A percentile compares a stretch with the other conserved stretches of the same genome.
Conservation (phyloP, 2,329 filamentous ascomycete genomes). For the Chaetomiaceae sp. region DNA sequence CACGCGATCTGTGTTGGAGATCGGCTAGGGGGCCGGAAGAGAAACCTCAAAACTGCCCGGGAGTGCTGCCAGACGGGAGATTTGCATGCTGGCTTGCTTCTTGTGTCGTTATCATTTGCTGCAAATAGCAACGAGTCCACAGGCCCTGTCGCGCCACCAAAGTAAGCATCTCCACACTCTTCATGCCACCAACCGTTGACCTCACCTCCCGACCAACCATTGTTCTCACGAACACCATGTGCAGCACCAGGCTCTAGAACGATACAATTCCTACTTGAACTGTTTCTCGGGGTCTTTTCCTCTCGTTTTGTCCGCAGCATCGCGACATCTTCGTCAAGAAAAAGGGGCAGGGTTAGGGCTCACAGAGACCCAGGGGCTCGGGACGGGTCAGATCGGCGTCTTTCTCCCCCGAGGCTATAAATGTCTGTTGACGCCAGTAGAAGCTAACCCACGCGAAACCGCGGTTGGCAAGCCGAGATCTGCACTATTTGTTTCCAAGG, state of each 20-base stretch:
- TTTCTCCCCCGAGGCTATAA: conserved; percentile 9
- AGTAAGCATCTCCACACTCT: conserved; percentile 5
- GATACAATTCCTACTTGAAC: no score
- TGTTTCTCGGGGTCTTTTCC: no score
- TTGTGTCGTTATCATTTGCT: neutral
- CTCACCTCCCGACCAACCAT: no score
- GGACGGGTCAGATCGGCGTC: conserved; percentile 5
- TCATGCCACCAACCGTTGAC: neutral
- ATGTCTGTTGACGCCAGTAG: neutral
- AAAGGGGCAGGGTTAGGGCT: conserved; percentile 8
- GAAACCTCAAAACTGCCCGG: neutral
- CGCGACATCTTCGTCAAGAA: neutral
- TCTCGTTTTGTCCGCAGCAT: neutral
- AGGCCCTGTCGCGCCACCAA: neutral
- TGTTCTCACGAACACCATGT: no score
- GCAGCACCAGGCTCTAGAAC: no score
- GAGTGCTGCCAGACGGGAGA: neutral
- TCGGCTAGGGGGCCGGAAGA: no score
- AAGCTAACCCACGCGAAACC: neutral
- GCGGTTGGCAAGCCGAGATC: neutral
- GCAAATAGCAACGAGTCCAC: conserved; percentile 7
- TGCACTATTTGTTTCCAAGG: neutral
- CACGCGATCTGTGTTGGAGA: no score
- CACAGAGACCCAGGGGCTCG: neutral
- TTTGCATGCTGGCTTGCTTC: neutral